A percentile compares a stretch with the other conserved stretches of the same genome.
These are phyloP conservation scores for Globisporangium paroecandrum DNA, from an alignment of 352 stramenopile species.

Conservation along the genomic window DNA sequence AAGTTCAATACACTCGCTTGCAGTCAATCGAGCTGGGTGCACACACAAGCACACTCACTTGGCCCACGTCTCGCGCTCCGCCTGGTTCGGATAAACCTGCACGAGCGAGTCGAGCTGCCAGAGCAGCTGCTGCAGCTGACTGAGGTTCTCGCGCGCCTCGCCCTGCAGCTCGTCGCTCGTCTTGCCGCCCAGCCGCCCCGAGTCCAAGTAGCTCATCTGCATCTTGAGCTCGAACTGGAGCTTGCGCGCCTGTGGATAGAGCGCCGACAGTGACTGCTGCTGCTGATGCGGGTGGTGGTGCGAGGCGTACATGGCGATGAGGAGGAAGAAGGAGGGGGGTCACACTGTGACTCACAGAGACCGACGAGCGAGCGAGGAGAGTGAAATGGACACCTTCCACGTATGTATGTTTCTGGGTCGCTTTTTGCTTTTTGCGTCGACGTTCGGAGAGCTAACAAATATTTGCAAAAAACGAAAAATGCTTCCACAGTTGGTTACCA, in stretches of 20 bases:
- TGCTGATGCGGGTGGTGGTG: conserved; percentile 13
- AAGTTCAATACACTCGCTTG: neutral
- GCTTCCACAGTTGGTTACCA: no score
- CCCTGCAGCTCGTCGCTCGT: conserved; percentile 59
- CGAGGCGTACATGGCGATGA: conserved; percentile 10
- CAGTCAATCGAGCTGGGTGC: neutral
- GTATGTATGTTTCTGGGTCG: no score
- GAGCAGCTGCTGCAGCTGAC: conserved; percentile 63
- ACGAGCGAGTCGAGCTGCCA: conserved; percentile 83
- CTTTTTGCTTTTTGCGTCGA: no score
- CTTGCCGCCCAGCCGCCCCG: conserved; percentile 41
- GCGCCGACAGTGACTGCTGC: conserved; percentile 54
- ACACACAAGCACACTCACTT: conserved; percentile 35
- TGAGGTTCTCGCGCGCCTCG: conserved; percentile 72
- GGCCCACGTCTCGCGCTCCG: conserved; percentile 69
- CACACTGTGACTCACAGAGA: no score
- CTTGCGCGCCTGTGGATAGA: conserved; percentile 81
- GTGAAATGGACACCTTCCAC: no score
- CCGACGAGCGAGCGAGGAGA: no score
- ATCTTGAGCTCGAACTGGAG: conserved; percentile 88
- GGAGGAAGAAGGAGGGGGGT: no score
- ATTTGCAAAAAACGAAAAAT: no score
- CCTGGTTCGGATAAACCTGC: conserved; percentile 44
- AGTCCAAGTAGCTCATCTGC: conserved; percentile 85
- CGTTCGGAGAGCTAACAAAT: no score